Evolutionary conservation across 495 filamentous ascomycete genomes (phyloP), one percentile per base, ranked within the genome.

Genomic region (Filosporella fistucella): DNA sequence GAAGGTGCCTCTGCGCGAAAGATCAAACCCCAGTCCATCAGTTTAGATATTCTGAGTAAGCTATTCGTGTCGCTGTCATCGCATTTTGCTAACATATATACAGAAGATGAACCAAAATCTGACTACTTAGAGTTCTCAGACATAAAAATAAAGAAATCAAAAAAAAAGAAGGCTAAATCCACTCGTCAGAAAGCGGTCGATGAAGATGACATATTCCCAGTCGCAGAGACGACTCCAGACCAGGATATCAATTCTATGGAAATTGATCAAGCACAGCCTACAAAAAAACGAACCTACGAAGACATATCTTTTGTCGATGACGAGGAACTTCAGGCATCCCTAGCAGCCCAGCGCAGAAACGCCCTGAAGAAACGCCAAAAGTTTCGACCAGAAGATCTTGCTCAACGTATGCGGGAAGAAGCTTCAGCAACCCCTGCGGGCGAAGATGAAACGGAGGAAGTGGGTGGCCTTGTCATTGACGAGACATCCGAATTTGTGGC

Each of bases 401-500:
- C 88, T 11, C 77, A 79, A 38, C 86, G 90, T 54, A 68, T 98
- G 23, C 77, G 80, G 45, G 86, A 95, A 62, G 85, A 95, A 61
- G 76, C 72, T 18, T 73, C 77, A 5, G 73, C 77, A 71, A 63
- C 63, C 40, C 30, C 64, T 0, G 66, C 68, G 11, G 59, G 53
- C 4, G 68, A 68, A 1, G 68, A 71, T 10, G 71, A 65, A 1
- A 70, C 65, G 20, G 73, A 72, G 14, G 78, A 83, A 50, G 82
- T 80, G 21, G 78, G 76, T 13, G 91, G 91, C 23, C 71, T 96
- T 10, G 75, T 97, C 12, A 89, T 98, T 46, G 90, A 96, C 54
- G 91, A 97, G 61, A 96, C 91, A 12, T 86, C 89, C 3, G 90
- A 95, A 52, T 98, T 98, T 60, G 88, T 98, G 21, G 83, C 89